Evolutionary conservation across 2,329 filamentous ascomycete species (phyloP).

Genomic region (Ophiostoma triangulosporum): DNA sequence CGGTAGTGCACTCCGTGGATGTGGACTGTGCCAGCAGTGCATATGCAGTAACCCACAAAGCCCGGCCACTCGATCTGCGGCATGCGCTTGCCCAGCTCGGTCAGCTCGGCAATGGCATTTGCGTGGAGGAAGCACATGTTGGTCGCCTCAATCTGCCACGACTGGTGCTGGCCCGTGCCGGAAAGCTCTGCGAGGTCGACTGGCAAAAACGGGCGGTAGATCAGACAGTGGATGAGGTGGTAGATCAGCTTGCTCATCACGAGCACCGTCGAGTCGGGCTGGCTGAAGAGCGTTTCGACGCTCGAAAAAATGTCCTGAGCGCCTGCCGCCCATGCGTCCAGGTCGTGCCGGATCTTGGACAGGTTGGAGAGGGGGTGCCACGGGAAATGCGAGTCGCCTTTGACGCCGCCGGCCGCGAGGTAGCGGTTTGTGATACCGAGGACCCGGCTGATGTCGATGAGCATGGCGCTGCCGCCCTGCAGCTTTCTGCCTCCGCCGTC

Average conservation of each 20-base stretch:
- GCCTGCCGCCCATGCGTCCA: constrained; percentile 74
- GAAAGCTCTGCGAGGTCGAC: constrained; percentile 72
- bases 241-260: constrained; percentile 79
- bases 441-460: constrained; percentile 74
- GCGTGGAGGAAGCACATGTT: constrained; percentile 78
- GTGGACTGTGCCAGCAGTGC: constrained; percentile 76
- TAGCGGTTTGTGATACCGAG: constrained; percentile 75
- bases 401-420: constrained; percentile 71
- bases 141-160: constrained; percentile 84
- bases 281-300: constrained; percentile 60
- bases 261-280: constrained; percentile 62
- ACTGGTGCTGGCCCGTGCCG: constrained; percentile 71
- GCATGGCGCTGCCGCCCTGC: constrained; percentile 64
- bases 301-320: constrained; percentile 69
- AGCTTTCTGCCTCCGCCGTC: constrained; percentile 50
- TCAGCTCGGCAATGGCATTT: constrained; percentile 73
- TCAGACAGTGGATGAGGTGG: constrained; percentile 72
- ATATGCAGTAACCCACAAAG: constrained; percentile 77
- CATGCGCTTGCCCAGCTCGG: constrained; percentile 63
- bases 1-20: constrained; percentile 75
- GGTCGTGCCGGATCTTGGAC: constrained; percentile 72
- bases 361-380: constrained; percentile 80
- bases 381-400: constrained; percentile 79
- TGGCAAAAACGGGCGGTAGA: constrained; percentile 76
- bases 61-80: constrained; percentile 71